A percentile compares a stretch with the other conserved stretches of the same genome.
Evolutionary conservation across 352 stramenopile species (phyloP).

Genomic region (Pythium biforme): DNA sequence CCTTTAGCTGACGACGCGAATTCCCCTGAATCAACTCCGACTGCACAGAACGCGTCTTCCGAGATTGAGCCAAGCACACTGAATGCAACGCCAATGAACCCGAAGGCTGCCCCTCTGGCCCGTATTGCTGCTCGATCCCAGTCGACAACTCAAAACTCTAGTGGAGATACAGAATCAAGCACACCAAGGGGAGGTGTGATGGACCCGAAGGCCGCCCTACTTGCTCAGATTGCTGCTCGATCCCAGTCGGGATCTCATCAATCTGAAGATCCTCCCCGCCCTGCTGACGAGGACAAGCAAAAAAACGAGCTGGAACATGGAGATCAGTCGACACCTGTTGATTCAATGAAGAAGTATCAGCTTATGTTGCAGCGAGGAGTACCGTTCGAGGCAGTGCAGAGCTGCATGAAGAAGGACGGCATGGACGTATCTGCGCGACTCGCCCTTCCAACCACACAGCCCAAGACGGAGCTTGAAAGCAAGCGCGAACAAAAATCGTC

Average conservation of each 20-base stretch:
- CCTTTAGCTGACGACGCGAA: background rate
- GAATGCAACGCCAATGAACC: too few relatives aligned
- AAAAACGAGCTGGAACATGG: background rate
- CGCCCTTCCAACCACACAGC: background rate
- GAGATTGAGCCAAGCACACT: too few relatives aligned
- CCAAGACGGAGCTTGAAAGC: background rate
- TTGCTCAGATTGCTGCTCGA: slow-evolving; percentile 20
- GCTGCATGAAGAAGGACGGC: slow-evolving; percentile 70
- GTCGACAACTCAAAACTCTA: too few relatives aligned
- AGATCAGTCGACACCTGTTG: background rate
- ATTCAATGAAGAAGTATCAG: slow-evolving; percentile 43
- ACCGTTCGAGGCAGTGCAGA: slow-evolving; percentile 68
- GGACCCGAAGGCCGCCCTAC: slow-evolving; percentile 16
- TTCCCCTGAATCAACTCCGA: background rate
- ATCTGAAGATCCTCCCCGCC: background rate
- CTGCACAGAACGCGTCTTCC: too few relatives aligned
- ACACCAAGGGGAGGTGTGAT: background rate
- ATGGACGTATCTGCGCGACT: slow-evolving; percentile 43
- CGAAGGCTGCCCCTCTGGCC: too few relatives aligned
- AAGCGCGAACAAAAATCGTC: background rate
- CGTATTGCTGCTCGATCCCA: too few relatives aligned
- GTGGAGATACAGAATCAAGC: too few relatives aligned
- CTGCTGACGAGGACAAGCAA: background rate
- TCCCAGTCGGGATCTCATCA: background rate
- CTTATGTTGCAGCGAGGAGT: slow-evolving; percentile 70